phyloP scores from a whole-genome alignment of 2,329 filamentous ascomycete species.

The Fusarium ambrosium region DNA sequence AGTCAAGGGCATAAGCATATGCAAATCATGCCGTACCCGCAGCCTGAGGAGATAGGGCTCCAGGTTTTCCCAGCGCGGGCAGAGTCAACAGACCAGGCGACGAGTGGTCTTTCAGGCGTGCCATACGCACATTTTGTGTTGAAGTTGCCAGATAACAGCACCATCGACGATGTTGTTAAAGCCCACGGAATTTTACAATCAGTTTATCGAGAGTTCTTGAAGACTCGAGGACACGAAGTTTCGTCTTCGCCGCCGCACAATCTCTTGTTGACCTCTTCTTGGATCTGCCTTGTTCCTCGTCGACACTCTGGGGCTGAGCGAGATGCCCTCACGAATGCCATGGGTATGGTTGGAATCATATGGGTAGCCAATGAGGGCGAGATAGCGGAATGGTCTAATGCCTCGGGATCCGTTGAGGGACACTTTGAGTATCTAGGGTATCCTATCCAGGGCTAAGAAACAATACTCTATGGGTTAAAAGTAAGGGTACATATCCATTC shows the following conservation, averaged over 20 bases:
- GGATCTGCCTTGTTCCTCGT: neutral
- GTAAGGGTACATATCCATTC: no score
- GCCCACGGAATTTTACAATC: neutral
- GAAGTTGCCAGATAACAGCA: neutral
- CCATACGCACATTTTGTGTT: neutral
- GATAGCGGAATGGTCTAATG: neutral
- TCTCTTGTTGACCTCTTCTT: neutral
- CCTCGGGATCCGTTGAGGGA: neutral
- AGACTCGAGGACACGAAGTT: neutral
- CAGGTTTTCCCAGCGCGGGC: neutral
- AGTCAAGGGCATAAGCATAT: conserved; percentile 4
- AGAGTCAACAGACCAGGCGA: neutral
- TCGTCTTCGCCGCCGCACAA: neutral
- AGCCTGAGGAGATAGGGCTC: neutral
- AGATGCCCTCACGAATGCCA: neutral
- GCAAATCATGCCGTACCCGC: neutral
- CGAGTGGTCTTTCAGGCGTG: neutral
- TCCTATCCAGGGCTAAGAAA: neutral
- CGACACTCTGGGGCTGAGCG: neutral
- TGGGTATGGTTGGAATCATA: neutral
- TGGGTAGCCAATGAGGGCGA: neutral
- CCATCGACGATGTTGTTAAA: neutral
- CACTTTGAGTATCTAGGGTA: neutral
- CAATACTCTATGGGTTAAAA: no score
- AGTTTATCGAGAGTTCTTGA: neutral